These are phyloP conservation scores for Cladosporium oxysporum DNA, from an alignment of 2,329 filamentous ascomycete genomes.

Conservation along the genomic window DNA sequence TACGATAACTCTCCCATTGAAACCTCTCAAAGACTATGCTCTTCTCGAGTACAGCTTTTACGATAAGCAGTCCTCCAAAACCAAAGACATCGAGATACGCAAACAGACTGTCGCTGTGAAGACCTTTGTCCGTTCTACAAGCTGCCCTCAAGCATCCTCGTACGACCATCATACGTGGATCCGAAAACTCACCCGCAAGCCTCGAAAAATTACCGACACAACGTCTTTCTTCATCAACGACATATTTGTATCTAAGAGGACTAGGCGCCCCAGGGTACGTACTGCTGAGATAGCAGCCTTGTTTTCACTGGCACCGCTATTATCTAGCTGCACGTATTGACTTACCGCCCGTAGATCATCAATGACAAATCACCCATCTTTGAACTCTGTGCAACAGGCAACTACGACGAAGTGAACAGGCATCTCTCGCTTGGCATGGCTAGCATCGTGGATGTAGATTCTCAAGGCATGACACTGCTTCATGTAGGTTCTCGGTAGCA, in stretches of 20 bases:
- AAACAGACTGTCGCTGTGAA: not conserved
- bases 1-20: not conserved
- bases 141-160: not conserved
- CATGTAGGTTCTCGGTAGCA: not conserved
- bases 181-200: not conserved
- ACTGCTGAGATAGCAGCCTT: not conserved
- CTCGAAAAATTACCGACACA: not conserved
- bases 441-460: not conserved
- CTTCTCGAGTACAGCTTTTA: not conserved
- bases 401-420: not conserved
- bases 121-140: not conserved
- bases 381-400: not conserved
- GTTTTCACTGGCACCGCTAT: not conserved
- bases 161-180: not conserved
- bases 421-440: not conserved
- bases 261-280: not conserved
- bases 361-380: not conserved
- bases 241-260: not conserved
- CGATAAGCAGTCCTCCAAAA: accelerated
- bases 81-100: not conserved
- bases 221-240: not conserved
- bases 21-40: not conserved
- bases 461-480: not conserved
- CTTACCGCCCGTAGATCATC: not conserved
- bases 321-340: not conserved